Percentiles rank a stretch among this genome's conserved stretches.
Evolutionary conservation across 75 land plant species (phyloP).

Genomic region (Ceratopteris richardii): DNA sequence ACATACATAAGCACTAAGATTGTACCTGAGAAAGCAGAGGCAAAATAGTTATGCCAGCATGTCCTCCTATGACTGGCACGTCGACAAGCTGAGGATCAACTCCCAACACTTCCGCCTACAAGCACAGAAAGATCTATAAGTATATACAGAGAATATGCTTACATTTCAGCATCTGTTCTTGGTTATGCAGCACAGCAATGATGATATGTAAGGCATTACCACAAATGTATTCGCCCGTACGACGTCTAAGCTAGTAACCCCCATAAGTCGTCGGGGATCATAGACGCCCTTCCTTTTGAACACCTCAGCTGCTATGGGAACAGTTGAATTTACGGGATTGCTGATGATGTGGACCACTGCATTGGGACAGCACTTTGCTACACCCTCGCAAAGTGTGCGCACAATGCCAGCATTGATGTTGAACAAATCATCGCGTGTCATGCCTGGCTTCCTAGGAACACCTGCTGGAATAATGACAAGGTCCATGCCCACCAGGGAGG

Average conservation of each 20-base stretch:
- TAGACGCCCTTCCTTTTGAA: slow-evolving; percentile 82
- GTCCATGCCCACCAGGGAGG: slow-evolving; percentile 84
- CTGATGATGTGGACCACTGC: slow-evolving; percentile 90
- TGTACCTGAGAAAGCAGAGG: slow-evolving; percentile 32
- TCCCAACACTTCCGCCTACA: slow-evolving; percentile 47
- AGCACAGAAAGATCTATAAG: neutral
- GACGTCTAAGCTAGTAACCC: slow-evolving; percentile 95
- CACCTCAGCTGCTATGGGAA: slow-evolving; percentile 98
- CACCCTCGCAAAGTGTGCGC: slow-evolving; percentile 75
- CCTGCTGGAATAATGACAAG: slow-evolving; percentile 97
- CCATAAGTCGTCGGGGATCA: slow-evolving; percentile 81
- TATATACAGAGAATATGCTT: neutral
- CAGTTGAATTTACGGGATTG: slow-evolving; percentile 99
- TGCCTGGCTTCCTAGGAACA: slow-evolving; percentile 95
- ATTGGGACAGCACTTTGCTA: slow-evolving; percentile 75
- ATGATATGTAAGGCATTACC: slow-evolving; percentile 32
- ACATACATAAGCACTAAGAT: neutral
- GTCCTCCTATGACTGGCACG: slow-evolving; percentile 39
- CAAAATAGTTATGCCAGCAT: slow-evolving; percentile 36
- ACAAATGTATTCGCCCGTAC: slow-evolving; percentile 98
- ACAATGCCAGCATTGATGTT: slow-evolving; percentile 99
- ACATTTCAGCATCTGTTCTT: neutral
- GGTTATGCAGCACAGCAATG: neutral
- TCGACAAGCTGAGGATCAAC: slow-evolving; percentile 27
- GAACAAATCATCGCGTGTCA: slow-evolving; percentile 95